These are phyloP conservation scores for Gracilaria gracilis DNA, from an alignment of 23 red algal species.

Conservation along the genomic window DNA sequence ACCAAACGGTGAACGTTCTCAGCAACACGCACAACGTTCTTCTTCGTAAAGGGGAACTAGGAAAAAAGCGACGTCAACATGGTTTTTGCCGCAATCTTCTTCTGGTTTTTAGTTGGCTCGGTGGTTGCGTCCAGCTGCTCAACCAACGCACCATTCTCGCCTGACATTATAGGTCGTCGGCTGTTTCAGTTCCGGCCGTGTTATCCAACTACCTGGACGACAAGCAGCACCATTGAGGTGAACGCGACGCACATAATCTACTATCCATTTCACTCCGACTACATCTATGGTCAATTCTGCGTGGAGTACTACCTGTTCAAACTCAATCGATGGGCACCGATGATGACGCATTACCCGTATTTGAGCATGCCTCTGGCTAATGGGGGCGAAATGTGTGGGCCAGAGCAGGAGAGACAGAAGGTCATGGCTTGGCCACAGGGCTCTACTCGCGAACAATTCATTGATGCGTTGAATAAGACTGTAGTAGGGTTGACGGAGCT, in stretches of 20 bases:
- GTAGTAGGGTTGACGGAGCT: background rate
- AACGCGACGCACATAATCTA: background rate
- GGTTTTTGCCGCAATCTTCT: background rate
- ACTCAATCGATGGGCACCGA: background rate
- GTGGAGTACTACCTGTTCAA: background rate
- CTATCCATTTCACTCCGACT: background rate
- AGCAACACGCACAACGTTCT: too few relatives aligned
- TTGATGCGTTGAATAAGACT: background rate
- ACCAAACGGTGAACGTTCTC: too few relatives aligned
- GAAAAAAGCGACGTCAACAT: background rate
- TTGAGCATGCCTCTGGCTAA: background rate
- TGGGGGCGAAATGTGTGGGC: background rate
- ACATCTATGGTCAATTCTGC: background rate
- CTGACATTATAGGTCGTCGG: too few relatives aligned
- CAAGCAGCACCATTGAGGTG: background rate
- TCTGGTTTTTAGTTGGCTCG: background rate
- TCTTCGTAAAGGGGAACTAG: too few relatives aligned
- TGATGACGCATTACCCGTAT: background rate
- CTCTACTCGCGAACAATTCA: background rate
- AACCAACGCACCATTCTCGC: background rate
- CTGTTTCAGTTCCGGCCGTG: background rate
- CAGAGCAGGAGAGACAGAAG: background rate
- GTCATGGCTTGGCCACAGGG: background rate
- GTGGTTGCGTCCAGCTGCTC: background rate
- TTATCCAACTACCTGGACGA: background rate